These are phyloP conservation scores for Neonothopanus nambi DNA, from an alignment of 1,284 basidiomycete species.

Conservation along the genomic window DNA sequence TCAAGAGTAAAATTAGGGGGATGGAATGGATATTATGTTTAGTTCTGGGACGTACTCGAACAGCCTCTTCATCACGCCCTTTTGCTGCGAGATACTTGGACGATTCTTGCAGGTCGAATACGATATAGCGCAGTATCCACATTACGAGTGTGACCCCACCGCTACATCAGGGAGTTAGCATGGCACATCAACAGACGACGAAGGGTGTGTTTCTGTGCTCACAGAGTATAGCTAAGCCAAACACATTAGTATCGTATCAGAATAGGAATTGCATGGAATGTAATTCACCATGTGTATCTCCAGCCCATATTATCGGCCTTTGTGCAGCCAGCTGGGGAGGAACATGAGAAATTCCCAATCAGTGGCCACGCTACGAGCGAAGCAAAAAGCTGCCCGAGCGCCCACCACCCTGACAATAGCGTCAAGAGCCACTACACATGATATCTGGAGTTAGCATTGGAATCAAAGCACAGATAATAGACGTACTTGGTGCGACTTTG, in stretches of 20 bases:
- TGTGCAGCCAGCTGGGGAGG: conserved; percentile 38
- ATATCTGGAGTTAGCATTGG: no score
- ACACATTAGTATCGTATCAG: not conserved
- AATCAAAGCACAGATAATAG: conserved; percentile 35
- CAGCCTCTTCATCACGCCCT: conserved; percentile 56
- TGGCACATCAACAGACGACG: not conserved
- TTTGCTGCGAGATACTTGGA: conserved; percentile 60
- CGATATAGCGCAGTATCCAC: conserved; percentile 44
- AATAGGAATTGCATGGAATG: not conserved
- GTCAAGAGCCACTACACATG: conserved; percentile 57
- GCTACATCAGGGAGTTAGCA: conserved; percentile 32
- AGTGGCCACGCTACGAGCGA: conserved; percentile 52
- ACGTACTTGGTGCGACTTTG: no score
- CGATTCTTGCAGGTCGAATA: conserved; percentile 57
- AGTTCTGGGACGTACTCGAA: conserved; percentile 36
- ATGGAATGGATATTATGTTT: not conserved
- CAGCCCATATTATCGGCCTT: conserved; percentile 56
- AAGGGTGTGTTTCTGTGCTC: not conserved
- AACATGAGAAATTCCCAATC: conserved; percentile 51
- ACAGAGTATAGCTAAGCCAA: not conserved
- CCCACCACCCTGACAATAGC: conserved; percentile 66
- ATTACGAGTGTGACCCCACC: conserved; percentile 47
- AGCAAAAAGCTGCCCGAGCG: conserved; percentile 56
- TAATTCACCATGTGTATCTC: conserved; percentile 57
- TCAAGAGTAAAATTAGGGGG: not conserved